Percentiles rank a stretch among this genome's conserved stretches.
phyloP scores from a whole-genome alignment of 768 basidiomycete genomes.

The Gloeostereum incarnatum region DNA sequence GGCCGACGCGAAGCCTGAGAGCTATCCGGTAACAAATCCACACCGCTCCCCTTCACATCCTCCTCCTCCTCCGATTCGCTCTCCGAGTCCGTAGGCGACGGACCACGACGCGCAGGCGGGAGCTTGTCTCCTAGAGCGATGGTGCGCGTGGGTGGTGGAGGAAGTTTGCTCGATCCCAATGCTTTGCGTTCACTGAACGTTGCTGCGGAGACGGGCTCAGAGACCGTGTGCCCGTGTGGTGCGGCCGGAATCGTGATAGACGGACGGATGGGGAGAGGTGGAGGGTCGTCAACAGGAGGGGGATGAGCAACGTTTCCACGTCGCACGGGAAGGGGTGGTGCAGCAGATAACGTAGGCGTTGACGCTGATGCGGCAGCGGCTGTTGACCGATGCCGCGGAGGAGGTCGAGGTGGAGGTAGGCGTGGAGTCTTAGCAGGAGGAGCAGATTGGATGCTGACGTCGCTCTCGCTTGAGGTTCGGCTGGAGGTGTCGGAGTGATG shows the following conservation, averaged over 20 bases:
- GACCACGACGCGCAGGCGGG: slow-evolving; percentile 46
- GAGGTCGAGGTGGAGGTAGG: slow-evolving; percentile 15
- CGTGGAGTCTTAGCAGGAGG: slow-evolving; percentile 27
- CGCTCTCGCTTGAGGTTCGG: slow-evolving; percentile 28
- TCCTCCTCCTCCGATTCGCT: slow-evolving; percentile 60
- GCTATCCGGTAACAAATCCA: slow-evolving; percentile 57
- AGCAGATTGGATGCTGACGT: slow-evolving; percentile 11
- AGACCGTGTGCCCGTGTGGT: slow-evolving; percentile 6
- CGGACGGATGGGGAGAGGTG: slow-evolving; percentile 18
- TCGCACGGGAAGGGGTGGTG: slow-evolving; percentile 40
- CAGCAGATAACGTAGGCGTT: slow-evolving; percentile 17
- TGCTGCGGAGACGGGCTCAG: slow-evolving; percentile 10
- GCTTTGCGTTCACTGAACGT: slow-evolving; percentile 26
- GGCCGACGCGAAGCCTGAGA: slow-evolving; percentile 55
- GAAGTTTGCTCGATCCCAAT: slow-evolving; percentile 34
- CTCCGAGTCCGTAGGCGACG: slow-evolving; percentile 30
- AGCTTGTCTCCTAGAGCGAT: slow-evolving; percentile 64
- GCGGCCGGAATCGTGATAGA: slow-evolving; percentile 11
- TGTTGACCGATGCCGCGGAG: slow-evolving; percentile 13
- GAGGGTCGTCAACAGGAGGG: slow-evolving; percentile 10
- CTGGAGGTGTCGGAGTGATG: slow-evolving; percentile 25
- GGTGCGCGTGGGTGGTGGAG: slow-evolving; percentile 68
- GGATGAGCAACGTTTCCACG: slow-evolving; percentile 15
- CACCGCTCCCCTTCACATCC: slow-evolving; percentile 30
- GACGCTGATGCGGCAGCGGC: slow-evolving; percentile 11